Base-by-base conservation (phyloP, 768 basidiomycete species). In the Lactifluus subvellereus region DNA sequence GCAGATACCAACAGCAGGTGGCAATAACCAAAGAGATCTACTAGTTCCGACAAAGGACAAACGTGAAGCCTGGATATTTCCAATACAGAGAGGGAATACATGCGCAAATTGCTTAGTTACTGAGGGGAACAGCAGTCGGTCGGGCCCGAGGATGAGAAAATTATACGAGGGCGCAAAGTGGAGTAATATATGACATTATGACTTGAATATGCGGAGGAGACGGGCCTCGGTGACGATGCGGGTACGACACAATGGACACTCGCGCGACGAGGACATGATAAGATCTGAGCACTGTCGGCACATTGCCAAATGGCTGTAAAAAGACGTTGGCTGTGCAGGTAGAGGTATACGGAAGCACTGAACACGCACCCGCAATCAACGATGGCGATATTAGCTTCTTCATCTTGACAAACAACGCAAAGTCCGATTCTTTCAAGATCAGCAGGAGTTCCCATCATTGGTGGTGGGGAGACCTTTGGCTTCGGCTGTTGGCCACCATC, bases 341-440 rank as follows among this genome's bases (percentile, higher is more conserved):
- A 22, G n/a, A 42, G 18, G 16, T 5, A 4, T 48, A 55, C 30
- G 11, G 49, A 42, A 54, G 47, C 7, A 20, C n/a, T 27, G 30
- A 10, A 16, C 1, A 82, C 87, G 49, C 72, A 91, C 88, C 94
- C 94, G 82, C 94, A 97, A 74, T 97, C 94, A 13, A 96, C 89
- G 59, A 94, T 85, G 2, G 93, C 94, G 61, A 97, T 90, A 67
- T 89, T 94, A 0, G 94, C 94, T 66, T 96, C 94, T 62, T 94
- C 90, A 65, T 97, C 94, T 71, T 95, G 94, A 70, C 94, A 97
- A 10, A 97, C 82, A 0, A 96, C 91, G 72, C 94, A 97, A 5
- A 94, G 74, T 2, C 94, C 93, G 9, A 82, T 81, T 27, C 86
- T 81, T 65, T 91, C 89, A 13, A 81, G 71, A 43, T 77, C 74